Conservation (phyloP, 2,329 filamentous ascomycete species). For the Fusarium coffeatum region DNA sequence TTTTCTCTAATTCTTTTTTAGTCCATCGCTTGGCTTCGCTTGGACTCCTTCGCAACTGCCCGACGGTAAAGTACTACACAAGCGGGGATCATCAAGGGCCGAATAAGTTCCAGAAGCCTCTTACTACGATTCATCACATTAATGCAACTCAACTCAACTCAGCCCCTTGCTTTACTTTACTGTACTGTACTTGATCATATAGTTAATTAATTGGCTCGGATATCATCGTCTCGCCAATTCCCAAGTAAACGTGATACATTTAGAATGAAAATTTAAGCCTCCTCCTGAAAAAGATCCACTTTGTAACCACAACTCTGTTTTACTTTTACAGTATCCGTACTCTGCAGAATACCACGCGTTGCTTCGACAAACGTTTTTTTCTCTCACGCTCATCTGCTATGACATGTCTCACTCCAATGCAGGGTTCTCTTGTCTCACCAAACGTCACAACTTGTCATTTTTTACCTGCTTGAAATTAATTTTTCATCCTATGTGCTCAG, state of each 20-base stretch:
- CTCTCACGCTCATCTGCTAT: not conserved
- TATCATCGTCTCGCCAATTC: constrained; percentile 12
- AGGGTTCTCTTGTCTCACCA: constrained; percentile 14
- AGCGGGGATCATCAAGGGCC: constrained; percentile 25
- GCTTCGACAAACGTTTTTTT: constrained; percentile 18
- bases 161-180: constrained; percentile 21
- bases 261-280: constrained; percentile 29
- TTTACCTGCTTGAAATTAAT: constrained; percentile 4
- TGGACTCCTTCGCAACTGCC: constrained; percentile 12
- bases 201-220: constrained; percentile 16
- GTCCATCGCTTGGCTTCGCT: constrained; percentile 10
- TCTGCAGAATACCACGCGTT: constrained; percentile 5
- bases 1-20: constrained; percentile 15
- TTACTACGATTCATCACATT: not conserved
- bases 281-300: constrained; percentile 22
- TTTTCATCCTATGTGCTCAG: constrained; percentile 16
- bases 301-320: constrained; percentile 4
- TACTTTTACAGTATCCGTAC: not conserved
- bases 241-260: constrained; percentile 2
- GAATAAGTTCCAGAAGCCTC: constrained; percentile 40
- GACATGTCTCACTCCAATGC: constrained; percentile 32
- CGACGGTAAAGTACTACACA: constrained; percentile 14
- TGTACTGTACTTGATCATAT: constrained; percentile 4
- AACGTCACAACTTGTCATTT: constrained; percentile 8
- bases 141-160: constrained; percentile 13